Conservation (phyloP, 2,329 filamentous ascomycete species). For the Penicillium digitatum region DNA sequence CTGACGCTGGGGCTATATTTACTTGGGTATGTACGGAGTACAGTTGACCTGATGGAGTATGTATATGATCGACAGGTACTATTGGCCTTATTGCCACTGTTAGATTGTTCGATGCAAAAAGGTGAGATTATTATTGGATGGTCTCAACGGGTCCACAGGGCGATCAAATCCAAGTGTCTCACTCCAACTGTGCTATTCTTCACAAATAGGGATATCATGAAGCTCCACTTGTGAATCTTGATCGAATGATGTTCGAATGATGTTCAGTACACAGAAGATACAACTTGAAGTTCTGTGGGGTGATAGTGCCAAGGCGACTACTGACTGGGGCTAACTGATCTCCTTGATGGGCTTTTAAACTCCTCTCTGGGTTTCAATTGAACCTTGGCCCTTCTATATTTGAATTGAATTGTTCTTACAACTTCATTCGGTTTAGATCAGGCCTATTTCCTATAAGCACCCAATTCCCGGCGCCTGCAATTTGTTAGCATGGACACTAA, state of each 20-base stretch:
- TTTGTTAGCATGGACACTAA: constrained; percentile 9
- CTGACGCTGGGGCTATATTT: too few relatives aligned
- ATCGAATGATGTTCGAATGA: not conserved
- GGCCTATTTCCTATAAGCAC: constrained; percentile 20
- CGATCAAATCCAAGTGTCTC: not conserved
- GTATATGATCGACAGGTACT: constrained; percentile 4
- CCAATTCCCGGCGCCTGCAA: constrained; percentile 32
- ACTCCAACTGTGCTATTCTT: not conserved
- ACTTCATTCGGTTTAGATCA: not conserved
- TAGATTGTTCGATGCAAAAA: not conserved
- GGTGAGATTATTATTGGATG: not conserved
- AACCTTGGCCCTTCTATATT: not conserved
- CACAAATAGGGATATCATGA: not conserved
- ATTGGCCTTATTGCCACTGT: not conserved
- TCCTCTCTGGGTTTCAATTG: not conserved
- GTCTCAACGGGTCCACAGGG: not conserved
- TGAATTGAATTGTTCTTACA: not conserved
- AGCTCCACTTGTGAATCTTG: not conserved
- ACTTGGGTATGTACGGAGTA: too few relatives aligned
- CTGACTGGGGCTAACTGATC: not conserved
- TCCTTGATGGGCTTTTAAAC: not conserved
- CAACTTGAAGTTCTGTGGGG: not conserved
- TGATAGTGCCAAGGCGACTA: not conserved
- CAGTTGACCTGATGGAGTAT: not conserved
- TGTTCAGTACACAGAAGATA: not conserved